Conservation (phyloP, 2,329 filamentous ascomycete species). For the Ceratocystis papillata region DNA sequence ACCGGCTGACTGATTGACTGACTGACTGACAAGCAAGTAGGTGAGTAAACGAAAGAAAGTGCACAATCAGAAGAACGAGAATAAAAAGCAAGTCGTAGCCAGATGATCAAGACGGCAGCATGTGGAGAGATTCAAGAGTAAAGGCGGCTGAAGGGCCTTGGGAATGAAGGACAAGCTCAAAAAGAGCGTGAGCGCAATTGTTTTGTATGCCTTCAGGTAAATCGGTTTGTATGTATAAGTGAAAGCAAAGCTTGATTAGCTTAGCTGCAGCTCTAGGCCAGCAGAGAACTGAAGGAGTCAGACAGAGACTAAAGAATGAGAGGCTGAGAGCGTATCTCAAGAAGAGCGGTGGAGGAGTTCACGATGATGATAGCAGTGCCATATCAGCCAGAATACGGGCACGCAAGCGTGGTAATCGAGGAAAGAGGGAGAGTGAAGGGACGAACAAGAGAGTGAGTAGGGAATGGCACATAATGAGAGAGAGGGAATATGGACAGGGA, state of each 20-base stretch:
- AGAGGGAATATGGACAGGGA: neutral
- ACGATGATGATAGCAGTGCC: slow-evolving; percentile 14
- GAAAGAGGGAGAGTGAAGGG: slow-evolving; percentile 20
- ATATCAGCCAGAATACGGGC: slow-evolving; percentile 18
- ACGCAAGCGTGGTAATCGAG: slow-evolving; percentile 13
- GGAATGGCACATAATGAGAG: neutral
- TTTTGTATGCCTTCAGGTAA: neutral
- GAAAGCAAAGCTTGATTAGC: slow-evolving; percentile 1
- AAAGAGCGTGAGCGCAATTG: neutral
- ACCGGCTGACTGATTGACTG: neutral
- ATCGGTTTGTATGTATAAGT: neutral
- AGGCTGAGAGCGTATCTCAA: slow-evolving; percentile 6
- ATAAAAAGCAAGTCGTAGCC: neutral
- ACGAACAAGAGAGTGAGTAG: too few relatives aligned
- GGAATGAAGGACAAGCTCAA: slow-evolving; percentile 13
- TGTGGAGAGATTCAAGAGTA: neutral
- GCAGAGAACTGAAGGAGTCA: slow-evolving; percentile 16
- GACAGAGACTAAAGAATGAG: slow-evolving; percentile 9
- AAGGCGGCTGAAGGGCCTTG: neutral
- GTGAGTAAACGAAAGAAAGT: neutral
- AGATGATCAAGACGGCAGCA: neutral
- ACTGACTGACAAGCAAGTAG: neutral
- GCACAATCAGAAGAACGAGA: neutral
- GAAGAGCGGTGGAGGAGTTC: slow-evolving; percentile 1
- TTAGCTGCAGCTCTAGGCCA: slow-evolving; percentile 19